A percentile compares a stretch with the other conserved stretches of the same genome.
phyloP scores from a whole-genome alignment of 106 monocot genomes.

The Dendrobium catenatum region DNA sequence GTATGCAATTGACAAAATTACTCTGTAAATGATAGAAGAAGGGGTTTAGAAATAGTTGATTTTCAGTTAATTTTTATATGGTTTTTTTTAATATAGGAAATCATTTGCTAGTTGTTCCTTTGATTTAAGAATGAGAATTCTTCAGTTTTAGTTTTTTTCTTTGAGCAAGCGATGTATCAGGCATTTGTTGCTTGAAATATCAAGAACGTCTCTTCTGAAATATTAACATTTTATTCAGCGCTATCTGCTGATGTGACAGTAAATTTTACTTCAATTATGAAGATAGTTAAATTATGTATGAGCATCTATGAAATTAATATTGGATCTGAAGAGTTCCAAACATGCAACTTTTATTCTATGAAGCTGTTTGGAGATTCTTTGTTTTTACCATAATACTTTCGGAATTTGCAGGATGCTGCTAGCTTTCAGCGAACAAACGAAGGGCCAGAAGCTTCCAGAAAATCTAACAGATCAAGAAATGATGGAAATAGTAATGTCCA shows the following conservation, averaged over 20 bases:
- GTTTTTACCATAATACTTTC: neutral
- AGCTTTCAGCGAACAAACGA: constrained; percentile 77
- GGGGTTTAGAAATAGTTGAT: neutral
- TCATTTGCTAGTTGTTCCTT: neutral
- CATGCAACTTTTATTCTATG: neutral
- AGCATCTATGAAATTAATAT: neutral
- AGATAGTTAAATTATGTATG: neutral
- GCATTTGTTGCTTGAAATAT: neutral
- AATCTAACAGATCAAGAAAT: constrained; percentile 72
- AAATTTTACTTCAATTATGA: neutral
- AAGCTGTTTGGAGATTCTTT: neutral
- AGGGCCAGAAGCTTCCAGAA: constrained; percentile 58
- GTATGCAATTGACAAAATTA: neutral
- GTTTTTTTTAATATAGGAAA: neutral
- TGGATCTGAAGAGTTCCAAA: constrained; percentile 1
- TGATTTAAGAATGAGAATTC: neutral
- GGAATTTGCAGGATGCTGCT: constrained; percentile 75
- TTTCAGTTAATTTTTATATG: no score
- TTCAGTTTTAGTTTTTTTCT: neutral
- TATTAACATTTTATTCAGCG: neutral
- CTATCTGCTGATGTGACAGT: neutral
- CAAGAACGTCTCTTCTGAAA: neutral
- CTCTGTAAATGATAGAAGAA: neutral
- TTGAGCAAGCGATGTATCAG: neutral
- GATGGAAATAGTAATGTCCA: constrained; percentile 88